Base-by-base conservation (phyloP, 192 early-diverging fungal genomes). In the Podochytrium sp. region DNA sequence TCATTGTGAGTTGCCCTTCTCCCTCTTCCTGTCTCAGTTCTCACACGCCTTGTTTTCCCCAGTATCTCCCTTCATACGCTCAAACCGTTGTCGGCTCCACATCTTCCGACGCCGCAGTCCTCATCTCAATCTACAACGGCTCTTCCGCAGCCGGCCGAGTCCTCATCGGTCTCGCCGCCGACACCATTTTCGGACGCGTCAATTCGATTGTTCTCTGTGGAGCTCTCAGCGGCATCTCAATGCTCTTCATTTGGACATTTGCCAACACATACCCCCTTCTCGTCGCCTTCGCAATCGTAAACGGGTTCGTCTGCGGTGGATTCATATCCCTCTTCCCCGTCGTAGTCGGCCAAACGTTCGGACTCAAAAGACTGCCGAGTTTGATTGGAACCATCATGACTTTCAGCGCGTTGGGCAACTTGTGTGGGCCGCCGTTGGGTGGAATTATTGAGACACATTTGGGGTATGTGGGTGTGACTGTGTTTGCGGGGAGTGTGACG, bases 111-210 rank as follows among this genome's bases (percentile, higher is more conserved):
- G 71, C 34, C 14, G 59, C 71, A 12, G 39, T 39, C 29, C 43
- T 73, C n/a, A 20, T 73, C 67, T 95, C 35, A 87, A 89, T 49
- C 74, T 94, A 41, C 80, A 92, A 91, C 72, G 91, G 87, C 33
- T 85, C 89, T 0, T 83, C 84, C 0, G 89, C 86, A 52, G 50
- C 90, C 7, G 91, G 91, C 2, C 86, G 91, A 52, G 81, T 92
- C 57, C 64, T 83, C 10, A 83, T 90, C 37, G 91, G 91, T 1
- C 86, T 83, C 49, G 80, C 79, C 16, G 90, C 91, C 14, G 91
- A 92, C 47, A 76, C 72, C 72, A 10, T 73, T 23, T 55, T 87
- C 18, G 91, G 91, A 30, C 87, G 88, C 58, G 74, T 91, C 71
- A 91, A 91, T 72, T 84, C 83, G 1, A 70, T 92, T 23, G 80